A percentile compares a stretch with the other conserved stretches of the same genome.
Evolutionary conservation across 768 basidiomycete genomes (phyloP).

Genomic region (Hypholoma sublateritium): DNA sequence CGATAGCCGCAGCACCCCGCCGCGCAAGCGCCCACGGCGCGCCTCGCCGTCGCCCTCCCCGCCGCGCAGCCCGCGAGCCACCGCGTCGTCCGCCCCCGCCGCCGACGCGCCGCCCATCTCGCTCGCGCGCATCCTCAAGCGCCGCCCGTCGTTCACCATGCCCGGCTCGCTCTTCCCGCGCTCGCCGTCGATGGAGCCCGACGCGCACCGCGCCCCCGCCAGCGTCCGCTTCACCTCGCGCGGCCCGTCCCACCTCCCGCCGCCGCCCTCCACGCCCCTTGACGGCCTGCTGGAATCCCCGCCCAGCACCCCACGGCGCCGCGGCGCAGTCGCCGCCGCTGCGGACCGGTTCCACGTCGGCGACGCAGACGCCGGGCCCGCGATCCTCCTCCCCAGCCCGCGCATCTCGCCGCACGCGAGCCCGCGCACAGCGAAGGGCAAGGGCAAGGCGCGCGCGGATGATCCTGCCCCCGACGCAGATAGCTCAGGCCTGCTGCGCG

Average conservation of each 20-base stretch:
- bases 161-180: constrained; percentile 78
- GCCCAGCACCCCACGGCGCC: constrained; percentile 28
- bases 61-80: background rate
- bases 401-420: constrained; percentile 30
- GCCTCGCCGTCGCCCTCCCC: constrained; percentile 1
- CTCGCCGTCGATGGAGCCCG: constrained; percentile 66
- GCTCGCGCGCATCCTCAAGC: constrained; percentile 27
- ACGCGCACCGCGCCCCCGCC: constrained; percentile 23
- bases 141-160: constrained; percentile 60
- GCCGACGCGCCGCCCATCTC: background rate
- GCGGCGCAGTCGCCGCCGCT: constrained; percentile 36
- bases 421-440: constrained; percentile 24
- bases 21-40: background rate
- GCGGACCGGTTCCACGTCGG: constrained; percentile 45
- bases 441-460: constrained; percentile 46
- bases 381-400: constrained; percentile 49
- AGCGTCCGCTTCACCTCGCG: constrained; percentile 43
- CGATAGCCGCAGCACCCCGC: background rate
- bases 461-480: constrained; percentile 29
- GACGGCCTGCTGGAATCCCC: constrained; percentile 1
- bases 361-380: constrained; percentile 50
- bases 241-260: constrained; percentile 4
- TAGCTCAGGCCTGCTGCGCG: constrained; percentile 43
- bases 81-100: constrained; percentile 21
- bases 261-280: background rate